Evolutionary conservation across 176 grass and related monocot genomes (phyloP), one percentile per base, ranked within the genome.

Genomic region (Hyparrhenia diplandra): DNA sequence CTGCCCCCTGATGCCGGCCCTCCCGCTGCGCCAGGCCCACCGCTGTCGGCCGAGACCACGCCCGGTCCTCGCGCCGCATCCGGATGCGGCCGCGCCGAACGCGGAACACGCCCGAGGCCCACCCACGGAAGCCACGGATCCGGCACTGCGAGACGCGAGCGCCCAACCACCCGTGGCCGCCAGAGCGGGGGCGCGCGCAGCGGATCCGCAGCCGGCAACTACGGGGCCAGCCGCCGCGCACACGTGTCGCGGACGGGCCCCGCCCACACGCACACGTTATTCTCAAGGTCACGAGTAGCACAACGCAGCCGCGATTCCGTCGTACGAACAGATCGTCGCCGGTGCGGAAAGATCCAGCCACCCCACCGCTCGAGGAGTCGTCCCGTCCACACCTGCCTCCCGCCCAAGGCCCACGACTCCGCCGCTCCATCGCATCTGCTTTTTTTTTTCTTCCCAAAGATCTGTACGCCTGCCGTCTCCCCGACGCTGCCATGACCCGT

Each of bases 1-100:
- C 83, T 90, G 88, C 88, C 74, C 45, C 83, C 88, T 54, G 73
- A 90, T 86, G 74, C 83, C 83, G 74, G 79, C 83, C 83, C 39
- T 73, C 32, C 30, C 83, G 66, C 64, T 61, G 61, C 23, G 42
- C 14, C 59, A 67, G 83, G 88, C 74, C 79, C 83, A 73, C 66
- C 54, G 16, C 84, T 86, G 88, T 90, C 83, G 83, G 49, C 83
- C 67, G 60, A 67, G 79, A 86, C 88, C 83, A 62, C 83, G 74
- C 88, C 79, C 74, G 67, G 79, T 86, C 68, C 79, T 83, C 73
- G 39, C 67, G 43, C 59, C 59, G 18, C 23, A 27, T 73, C 73
- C 16, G 58, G 77, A 4, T 35, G 78, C 83, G 57, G 21, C 78
- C 37, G 0, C 67, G 59, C 67, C 3, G 20, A 83, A 83, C 79